Conservation (phyloP, 768 basidiomycete species). For the Lactarius deliciosus region DNA sequence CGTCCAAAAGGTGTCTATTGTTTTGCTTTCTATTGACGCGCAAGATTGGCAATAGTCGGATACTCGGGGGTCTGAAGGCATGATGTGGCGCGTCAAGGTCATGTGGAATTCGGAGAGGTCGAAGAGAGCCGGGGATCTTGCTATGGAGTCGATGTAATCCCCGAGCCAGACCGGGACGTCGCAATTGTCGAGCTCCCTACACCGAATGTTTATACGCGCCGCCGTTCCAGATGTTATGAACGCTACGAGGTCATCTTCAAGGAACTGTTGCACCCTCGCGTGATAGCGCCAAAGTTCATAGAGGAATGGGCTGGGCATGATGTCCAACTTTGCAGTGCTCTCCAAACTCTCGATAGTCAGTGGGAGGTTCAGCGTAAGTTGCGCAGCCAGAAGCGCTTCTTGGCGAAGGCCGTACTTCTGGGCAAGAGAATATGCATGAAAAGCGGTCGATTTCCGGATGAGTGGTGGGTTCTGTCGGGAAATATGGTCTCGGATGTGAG, state of each 20-base stretch:
- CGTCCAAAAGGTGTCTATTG: constrained; percentile 14
- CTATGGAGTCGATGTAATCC: constrained; percentile 6
- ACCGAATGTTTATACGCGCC: constrained; percentile 10
- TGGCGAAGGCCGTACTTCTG: constrained; percentile 11
- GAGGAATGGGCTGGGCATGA: constrained; percentile 9
- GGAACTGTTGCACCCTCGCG: not conserved
- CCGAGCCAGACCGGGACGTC: constrained; percentile 15
- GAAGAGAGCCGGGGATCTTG: constrained; percentile 1
- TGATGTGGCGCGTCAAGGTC: constrained; percentile 8
- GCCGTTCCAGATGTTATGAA: not conserved
- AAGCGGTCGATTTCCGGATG: constrained; percentile 13
- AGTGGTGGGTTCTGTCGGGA: constrained; percentile 9
- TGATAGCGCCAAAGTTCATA: constrained; percentile 19
- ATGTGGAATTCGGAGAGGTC: constrained; percentile 13
- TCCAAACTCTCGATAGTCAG: constrained; percentile 14
- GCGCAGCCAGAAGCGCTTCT: constrained; percentile 15
- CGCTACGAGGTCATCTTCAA: not conserved
- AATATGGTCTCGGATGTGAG: constrained; percentile 12
- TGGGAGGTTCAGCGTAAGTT: not conserved
- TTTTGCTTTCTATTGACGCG: constrained; percentile 1
- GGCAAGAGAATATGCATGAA: constrained; percentile 11
- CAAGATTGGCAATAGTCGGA: constrained; percentile 10
- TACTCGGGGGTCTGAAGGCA: not conserved
- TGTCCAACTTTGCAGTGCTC: constrained; percentile 2
- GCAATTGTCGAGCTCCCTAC: constrained; percentile 2